Evolutionary conservation across 2,329 filamentous ascomycete species (phyloP), one percentile per base, ranked within the genome.

Genomic region (Fusarium sp.): DNA sequence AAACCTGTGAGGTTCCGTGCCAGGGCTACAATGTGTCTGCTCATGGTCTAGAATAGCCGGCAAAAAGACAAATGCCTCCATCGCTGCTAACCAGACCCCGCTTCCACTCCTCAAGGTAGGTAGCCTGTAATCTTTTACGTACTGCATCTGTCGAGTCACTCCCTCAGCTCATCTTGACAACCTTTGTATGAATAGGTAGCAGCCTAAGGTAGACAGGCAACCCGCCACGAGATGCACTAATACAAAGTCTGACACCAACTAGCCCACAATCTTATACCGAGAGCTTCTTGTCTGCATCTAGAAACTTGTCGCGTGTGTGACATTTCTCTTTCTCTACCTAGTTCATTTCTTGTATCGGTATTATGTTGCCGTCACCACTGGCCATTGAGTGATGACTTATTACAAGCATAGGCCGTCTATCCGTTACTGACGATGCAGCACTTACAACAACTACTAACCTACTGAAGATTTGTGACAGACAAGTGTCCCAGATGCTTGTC

Each of bases 111-210:
- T 18, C 33, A 22, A 48, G 45, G 44, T 28, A 48, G 45, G 44
- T 28, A 54, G 63, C 60, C 48, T 70, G 45, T 20, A 42, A 47
- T 28, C 39, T 56, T 52, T 61, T 69, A 69, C 72, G 63, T 74
- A 72, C 47, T 45, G 35, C 51, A 48, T 54, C 45, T 22, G 33
- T 57, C 45, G 17, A 28, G 26, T 41, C 44, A 60, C 44, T 61
- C 39, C 38, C 51, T 66, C 62, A 49, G 38, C 70, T 63, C 66
- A 70, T 57, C 33, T 33, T 24, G 26, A 20, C 51, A 68, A 51
- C 58, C 22, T 59, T 33, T 15, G 31, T 31, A 49, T 47, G 26
- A 20, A 28, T 47, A 28, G n/a, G 41, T 31, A 55, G 35, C 7
- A 42, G 41, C 22, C 15, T 13, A 39, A 22, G 38, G 20, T 22